phyloP scores from a whole-genome alignment of 352 stramenopile species.

The Thalassiosira livingstoniorum region DNA sequence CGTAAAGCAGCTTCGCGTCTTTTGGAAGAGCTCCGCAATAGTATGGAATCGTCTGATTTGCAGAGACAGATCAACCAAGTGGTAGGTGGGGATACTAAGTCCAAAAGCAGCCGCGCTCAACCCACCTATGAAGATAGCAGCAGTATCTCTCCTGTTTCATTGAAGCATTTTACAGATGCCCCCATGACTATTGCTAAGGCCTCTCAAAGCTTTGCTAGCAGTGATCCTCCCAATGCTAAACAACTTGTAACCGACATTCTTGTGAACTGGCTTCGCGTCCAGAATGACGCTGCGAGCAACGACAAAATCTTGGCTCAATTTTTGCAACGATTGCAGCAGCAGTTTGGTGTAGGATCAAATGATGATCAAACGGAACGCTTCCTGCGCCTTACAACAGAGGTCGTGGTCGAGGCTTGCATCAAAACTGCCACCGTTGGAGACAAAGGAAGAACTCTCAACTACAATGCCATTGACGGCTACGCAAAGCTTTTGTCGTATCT shows the following conservation, averaged over 20 bases:
- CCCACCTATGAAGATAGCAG: conserved; percentile 65
- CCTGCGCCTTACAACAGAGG: conserved; percentile 94
- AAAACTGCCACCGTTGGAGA: conserved; percentile 81
- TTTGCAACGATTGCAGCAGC: conserved; percentile 92
- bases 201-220: conserved; percentile 69
- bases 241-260: conserved; percentile 89
- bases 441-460: conserved; percentile 87
- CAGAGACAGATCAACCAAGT: conserved; percentile 4
- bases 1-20: conserved; percentile 79
- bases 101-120: conserved; percentile 6
- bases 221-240: conserved; percentile 81
- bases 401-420: conserved; percentile 96
- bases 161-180: conserved; percentile 68
- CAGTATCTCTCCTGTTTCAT: conserved; percentile 75
- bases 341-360: conserved; percentile 95
- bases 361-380: conserved; percentile 98
- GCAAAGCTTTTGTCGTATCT: conserved; percentile 96
- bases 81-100: conserved; percentile 8
- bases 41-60: conserved; percentile 25
- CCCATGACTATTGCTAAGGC: conserved; percentile 70
- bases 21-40: conserved; percentile 77
- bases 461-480: conserved; percentile 95
- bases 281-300: conserved; percentile 91
- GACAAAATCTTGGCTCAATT: conserved; percentile 97
- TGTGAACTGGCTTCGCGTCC: conserved; percentile 98